A percentile compares a stretch with the other conserved stretches of the same genome.
Evolutionary conservation across 2,329 filamentous ascomycete species (phyloP).

Genomic region (Anthostomella pinea): DNA sequence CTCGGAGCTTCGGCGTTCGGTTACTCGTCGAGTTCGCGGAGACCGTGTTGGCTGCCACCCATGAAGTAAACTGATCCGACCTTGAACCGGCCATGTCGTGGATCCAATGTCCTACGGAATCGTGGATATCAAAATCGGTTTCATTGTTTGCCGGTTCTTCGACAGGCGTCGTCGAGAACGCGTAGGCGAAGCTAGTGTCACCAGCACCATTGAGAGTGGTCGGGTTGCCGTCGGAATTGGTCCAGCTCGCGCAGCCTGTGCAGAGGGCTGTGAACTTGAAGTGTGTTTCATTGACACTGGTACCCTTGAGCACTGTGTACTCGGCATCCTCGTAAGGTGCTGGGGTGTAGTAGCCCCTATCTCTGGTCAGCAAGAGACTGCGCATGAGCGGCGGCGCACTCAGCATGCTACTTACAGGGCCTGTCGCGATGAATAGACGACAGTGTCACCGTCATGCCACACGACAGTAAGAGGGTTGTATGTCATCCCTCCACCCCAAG

Average conservation of each 20-base stretch:
- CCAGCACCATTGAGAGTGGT: conserved; percentile 36
- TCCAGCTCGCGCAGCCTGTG: conserved; percentile 41
- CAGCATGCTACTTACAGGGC: conserved; percentile 40
- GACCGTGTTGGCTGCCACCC: conserved; percentile 27
- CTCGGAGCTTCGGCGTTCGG: too few relatives aligned
- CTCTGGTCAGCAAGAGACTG: conserved; percentile 3
- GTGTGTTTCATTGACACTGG: conserved; percentile 32
- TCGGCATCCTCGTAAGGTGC: conserved; percentile 30
- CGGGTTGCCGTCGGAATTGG: conserved; percentile 38
- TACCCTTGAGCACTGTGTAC: conserved; percentile 36
- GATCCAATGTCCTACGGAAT: conserved; percentile 40
- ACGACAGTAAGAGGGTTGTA: conserved; percentile 40
- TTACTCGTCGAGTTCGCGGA: too few relatives aligned
- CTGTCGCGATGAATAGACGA: conserved; percentile 38
- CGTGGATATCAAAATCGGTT: conserved; percentile 42
- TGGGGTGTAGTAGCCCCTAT: conserved; percentile 36
- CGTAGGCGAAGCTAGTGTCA: conserved; percentile 40
- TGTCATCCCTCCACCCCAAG: conserved; percentile 41
- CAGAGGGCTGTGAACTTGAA: conserved; percentile 36
- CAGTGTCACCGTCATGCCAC: conserved; percentile 37
- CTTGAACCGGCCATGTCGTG: conserved; percentile 35
- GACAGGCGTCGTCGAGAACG: conserved; percentile 36
- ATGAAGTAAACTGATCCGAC: conserved; percentile 33
- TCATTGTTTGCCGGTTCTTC: conserved; percentile 35
- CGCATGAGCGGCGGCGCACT: too few relatives aligned